Base-by-base conservation (phyloP, 2,329 filamentous ascomycete species). In the Claviceps paspali region DNA sequence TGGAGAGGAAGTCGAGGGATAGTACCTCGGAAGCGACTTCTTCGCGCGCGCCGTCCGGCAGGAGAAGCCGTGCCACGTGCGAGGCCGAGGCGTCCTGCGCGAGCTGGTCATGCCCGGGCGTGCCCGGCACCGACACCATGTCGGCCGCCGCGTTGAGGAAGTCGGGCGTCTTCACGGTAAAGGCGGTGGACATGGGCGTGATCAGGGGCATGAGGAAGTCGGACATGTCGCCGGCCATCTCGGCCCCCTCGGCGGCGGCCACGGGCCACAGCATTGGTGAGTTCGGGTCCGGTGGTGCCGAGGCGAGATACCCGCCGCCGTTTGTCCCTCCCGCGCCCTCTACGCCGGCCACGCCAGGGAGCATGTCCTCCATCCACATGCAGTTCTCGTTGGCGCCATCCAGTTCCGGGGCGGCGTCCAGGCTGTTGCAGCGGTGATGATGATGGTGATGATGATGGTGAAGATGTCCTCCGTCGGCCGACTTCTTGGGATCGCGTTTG, bases 401-500 rank as follows among this genome's bases (percentile, higher is more conserved):
- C 17, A 11, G 15, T 5, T 3, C 22, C 11, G 31, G 8, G 9
- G 14, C 4, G 8, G n/a, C 31, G 24, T 24, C 31, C 3, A 17
- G 17, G 2, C 11, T 11, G 6, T 35, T 19, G 24, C 33, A 9
- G 15, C 6, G 23, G 15, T 9, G n/a, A n/a, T n/a, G n/a, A n/a
- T n/a, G n/a, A n/a, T n/a, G n/a, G n/a, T n/a, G n/a, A n/a, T n/a
- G n/a, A n/a, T n/a, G n/a, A n/a, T n/a, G n/a, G n/a, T n/a, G n/a
- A n/a, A n/a, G n/a, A n/a, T n/a, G n/a, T 28, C 3, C 23, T 15
- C 14, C 17, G n/a, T 14, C 10, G 12, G 30, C 6, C 10, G 30
- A 33, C 10, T 33, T 35, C 5, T 9, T 35, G 11, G 33, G 14
- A 28, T 24, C 30, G 9, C 33, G 45, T 30, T 36, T 46, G 18